phyloP scores from a whole-genome alignment of 192 early-diverging fungal genomes.

The Entomortierella beljakovae region DNA sequence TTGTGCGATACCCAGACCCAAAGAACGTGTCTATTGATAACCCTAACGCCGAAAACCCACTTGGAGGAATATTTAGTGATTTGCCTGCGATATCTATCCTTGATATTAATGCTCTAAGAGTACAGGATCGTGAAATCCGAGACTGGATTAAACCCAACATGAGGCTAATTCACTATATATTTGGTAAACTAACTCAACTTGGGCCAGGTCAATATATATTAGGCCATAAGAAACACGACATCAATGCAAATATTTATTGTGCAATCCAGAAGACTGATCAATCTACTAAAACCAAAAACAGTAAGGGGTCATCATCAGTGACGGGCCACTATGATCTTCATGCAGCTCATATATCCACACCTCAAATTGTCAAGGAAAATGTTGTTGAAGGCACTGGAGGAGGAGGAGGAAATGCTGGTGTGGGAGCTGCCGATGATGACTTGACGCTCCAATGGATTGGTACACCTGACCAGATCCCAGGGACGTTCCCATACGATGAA shows the following conservation, averaged over 20 bases:
- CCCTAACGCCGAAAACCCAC: conserved; percentile 25
- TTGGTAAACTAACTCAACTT: conserved; percentile 22
- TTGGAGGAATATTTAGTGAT: conserved; percentile 34
- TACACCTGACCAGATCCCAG: conserved; percentile 43
- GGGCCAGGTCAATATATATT: conserved; percentile 43
- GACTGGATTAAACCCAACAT: conserved; percentile 53
- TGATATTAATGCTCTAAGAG: conserved; percentile 15
- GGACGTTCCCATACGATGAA: conserved; percentile 39
- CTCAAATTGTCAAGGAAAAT: conserved; percentile 16
- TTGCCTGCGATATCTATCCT: conserved; percentile 29
- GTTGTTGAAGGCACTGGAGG: neutral
- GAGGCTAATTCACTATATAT: conserved; percentile 41
- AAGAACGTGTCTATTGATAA: neutral
- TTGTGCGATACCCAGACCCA: conserved; percentile 34
- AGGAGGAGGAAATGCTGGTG: neutral
- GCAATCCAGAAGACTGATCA: conserved; percentile 11
- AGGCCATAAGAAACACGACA: conserved; percentile 29
- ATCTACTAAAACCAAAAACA: neutral
- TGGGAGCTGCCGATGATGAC: conserved; percentile 23
- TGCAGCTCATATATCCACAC: conserved; percentile 36
- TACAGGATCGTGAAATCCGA: conserved; percentile 34
- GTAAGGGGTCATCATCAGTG: neutral
- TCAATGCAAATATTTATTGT: conserved; percentile 36
- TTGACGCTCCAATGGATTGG: conserved; percentile 39
- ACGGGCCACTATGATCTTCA: conserved; percentile 38